These are phyloP conservation scores for Xylaria nigripes DNA, from an alignment of 495 filamentous ascomycete species.

Conservation along the genomic window DNA sequence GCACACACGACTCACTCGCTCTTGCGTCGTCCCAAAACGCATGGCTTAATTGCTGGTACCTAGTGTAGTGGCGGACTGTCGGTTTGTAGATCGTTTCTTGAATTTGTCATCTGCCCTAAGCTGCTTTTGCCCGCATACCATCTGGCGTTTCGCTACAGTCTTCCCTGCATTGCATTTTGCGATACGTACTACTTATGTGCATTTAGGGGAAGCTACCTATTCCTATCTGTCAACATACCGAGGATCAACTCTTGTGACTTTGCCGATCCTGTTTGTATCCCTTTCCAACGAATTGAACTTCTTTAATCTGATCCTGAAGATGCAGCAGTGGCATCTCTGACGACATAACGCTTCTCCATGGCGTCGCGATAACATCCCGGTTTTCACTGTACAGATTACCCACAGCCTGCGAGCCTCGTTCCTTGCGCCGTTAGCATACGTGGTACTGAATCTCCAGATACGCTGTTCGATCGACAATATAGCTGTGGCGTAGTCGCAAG, in stretches of 20 bases:
- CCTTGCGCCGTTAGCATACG: slow-evolving; percentile 13
- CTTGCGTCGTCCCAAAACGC: too few relatives aligned
- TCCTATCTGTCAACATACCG: neutral
- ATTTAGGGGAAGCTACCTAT: neutral
- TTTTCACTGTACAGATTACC: slow-evolving; percentile 5
- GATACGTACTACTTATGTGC: neutral
- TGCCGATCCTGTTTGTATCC: slow-evolving; percentile 1
- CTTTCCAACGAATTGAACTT: neutral
- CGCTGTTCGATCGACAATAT: neutral
- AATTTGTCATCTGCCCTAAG: neutral
- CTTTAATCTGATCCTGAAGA: neutral
- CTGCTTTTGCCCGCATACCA: neutral
- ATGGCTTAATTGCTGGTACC: neutral
- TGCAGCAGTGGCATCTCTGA: slow-evolving; percentile 6
- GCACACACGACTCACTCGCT: too few relatives aligned
- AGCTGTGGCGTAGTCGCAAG: neutral
- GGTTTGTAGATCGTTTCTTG: slow-evolving; percentile 4
- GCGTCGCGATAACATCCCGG: slow-evolving; percentile 30
- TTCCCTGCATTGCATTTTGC: neutral
- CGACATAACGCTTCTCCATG: slow-evolving; percentile 31
- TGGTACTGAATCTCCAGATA: neutral
- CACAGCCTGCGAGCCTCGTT: slow-evolving; percentile 21
- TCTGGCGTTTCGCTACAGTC: neutral
- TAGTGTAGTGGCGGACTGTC: neutral
- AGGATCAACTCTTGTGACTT: neutral